Percentiles rank a stretch among this genome's conserved stretches.
These are phyloP conservation scores for Talaromyces sp. DNA, from an alignment of 2,329 filamentous ascomycete genomes.

Conservation along the genomic window DNA sequence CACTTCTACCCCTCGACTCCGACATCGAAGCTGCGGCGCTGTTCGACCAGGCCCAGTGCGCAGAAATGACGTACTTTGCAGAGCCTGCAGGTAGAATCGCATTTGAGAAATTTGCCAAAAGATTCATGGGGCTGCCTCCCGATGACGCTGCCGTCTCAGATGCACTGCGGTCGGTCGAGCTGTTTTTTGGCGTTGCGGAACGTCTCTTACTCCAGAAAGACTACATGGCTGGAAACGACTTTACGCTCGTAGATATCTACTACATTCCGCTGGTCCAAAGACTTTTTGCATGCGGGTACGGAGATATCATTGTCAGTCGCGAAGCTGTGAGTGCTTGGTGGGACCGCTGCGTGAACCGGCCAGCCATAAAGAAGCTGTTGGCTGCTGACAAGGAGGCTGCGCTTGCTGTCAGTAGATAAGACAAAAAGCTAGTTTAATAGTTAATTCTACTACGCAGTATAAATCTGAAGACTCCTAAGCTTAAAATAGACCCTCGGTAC, in stretches of 20 bases:
- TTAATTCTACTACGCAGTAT: too few relatives aligned
- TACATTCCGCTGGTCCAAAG: slow-evolving; percentile 9
- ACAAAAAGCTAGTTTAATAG: not conserved
- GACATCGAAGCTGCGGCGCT: slow-evolving; percentile 6
- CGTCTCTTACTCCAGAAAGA: not conserved
- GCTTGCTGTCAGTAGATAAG: not conserved
- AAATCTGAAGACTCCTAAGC: too few relatives aligned
- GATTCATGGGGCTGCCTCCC: slow-evolving; percentile 1
- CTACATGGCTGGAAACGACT: slow-evolving; percentile 9
- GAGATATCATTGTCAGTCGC: slow-evolving; percentile 3
- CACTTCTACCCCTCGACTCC: not conserved
- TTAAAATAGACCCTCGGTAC: too few relatives aligned
- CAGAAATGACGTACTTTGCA: slow-evolving; percentile 7
- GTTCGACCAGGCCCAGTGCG: slow-evolving; percentile 6
- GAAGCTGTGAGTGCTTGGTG: slow-evolving; percentile 8
- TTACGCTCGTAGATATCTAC: slow-evolving; percentile 11
- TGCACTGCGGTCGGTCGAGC: slow-evolving; percentile 5
- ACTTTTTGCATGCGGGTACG: slow-evolving; percentile 7
- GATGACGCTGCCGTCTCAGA: slow-evolving; percentile 1
- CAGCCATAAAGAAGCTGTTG: slow-evolving; percentile 6
- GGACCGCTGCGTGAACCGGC: slow-evolving; percentile 5
- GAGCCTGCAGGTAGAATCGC: slow-evolving; percentile 7
- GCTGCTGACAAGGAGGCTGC: slow-evolving; percentile 4
- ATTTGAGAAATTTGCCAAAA: slow-evolving; percentile 9
- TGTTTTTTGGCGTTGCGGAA: slow-evolving; percentile 10